phyloP scores from a whole-genome alignment of 1,139 yeast species.

The Protomyces inundatus region DNA sequence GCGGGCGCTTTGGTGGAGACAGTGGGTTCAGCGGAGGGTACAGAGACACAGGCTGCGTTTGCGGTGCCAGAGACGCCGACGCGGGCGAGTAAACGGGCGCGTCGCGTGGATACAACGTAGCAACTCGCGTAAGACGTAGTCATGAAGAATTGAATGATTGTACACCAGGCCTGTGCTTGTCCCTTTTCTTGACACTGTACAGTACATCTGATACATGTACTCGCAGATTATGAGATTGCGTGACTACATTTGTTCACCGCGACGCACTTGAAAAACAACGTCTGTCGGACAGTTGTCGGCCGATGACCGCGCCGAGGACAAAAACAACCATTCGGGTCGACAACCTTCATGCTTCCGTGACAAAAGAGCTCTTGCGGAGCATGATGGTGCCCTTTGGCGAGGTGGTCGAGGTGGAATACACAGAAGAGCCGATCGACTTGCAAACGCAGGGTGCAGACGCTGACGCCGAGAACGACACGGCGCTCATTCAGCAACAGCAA shows the following conservation, averaged over 20 bases:
- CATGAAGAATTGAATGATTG: not conserved
- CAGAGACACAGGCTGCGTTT: not conserved
- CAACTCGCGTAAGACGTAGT: not conserved
- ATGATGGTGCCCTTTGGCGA: slow-evolving; percentile 42
- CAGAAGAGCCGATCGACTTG: slow-evolving; percentile 28
- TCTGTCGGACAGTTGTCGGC: not conserved
- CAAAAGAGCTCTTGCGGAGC: slow-evolving; percentile 25
- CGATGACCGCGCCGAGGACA: not conserved
- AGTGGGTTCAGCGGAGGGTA: not conserved
- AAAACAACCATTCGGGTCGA: slow-evolving; percentile 4
- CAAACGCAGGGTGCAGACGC: slow-evolving; percentile 10
- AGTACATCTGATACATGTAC: too few relatives aligned
- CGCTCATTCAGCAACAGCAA: not conserved
- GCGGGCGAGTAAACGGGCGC: not conserved
- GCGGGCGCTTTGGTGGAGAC: not conserved
- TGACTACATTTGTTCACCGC: not conserved
- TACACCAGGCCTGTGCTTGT: not conserved
- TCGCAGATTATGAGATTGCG: not conserved
- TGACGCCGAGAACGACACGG: slow-evolving; percentile 5
- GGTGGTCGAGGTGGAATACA: slow-evolving; percentile 34
- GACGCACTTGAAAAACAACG: too few relatives aligned
- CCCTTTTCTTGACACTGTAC: not conserved
- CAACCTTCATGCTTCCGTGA: slow-evolving; percentile 25
- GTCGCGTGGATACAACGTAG: not conserved
- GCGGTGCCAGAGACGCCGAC: not conserved